These are phyloP conservation scores for Diaporthe australafricana DNA, from an alignment of 2,329 filamentous ascomycete species.

Conservation along the genomic window DNA sequence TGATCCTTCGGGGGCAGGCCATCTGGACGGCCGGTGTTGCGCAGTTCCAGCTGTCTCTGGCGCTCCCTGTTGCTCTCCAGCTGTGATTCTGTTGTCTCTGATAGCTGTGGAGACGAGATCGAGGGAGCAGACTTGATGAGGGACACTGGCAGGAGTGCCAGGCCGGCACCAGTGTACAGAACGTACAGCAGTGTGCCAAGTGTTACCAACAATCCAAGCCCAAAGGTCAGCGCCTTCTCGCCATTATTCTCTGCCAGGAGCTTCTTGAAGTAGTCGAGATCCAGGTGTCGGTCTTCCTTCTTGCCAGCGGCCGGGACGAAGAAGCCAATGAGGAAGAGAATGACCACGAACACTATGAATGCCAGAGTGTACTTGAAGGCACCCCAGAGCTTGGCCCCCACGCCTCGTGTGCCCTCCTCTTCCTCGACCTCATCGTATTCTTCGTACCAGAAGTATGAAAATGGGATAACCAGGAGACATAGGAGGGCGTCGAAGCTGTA, in stretches of 20 bases:
- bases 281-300: constrained; percentile 73
- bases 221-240: constrained; percentile 92
- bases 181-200: constrained; percentile 88
- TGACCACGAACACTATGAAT: constrained; percentile 82
- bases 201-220: constrained; percentile 87
- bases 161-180: constrained; percentile 87
- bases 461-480: constrained; percentile 90
- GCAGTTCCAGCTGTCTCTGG: constrained; percentile 89
- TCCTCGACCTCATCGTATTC: constrained; percentile 94
- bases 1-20: constrained; percentile 87
- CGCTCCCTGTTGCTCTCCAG: constrained; percentile 91
- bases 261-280: constrained; percentile 92
- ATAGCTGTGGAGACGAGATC: constrained; percentile 83
- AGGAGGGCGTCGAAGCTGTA: constrained; percentile 93
- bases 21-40: constrained; percentile 79
- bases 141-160: constrained; percentile 88
- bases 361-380: constrained; percentile 91
- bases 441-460: constrained; percentile 98
- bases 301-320: constrained; percentile 86
- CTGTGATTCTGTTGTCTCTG: constrained; percentile 80
- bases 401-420: constrained; percentile 80
- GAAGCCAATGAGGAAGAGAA: constrained; percentile 92
- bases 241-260: constrained; percentile 87
- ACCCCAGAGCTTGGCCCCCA: constrained; percentile 79
- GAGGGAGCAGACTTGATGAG: constrained; percentile 93